These are phyloP conservation scores for Lagenaria siceraria DNA, from an alignment of 306 rosid genomes.

Conservation along the genomic window DNA sequence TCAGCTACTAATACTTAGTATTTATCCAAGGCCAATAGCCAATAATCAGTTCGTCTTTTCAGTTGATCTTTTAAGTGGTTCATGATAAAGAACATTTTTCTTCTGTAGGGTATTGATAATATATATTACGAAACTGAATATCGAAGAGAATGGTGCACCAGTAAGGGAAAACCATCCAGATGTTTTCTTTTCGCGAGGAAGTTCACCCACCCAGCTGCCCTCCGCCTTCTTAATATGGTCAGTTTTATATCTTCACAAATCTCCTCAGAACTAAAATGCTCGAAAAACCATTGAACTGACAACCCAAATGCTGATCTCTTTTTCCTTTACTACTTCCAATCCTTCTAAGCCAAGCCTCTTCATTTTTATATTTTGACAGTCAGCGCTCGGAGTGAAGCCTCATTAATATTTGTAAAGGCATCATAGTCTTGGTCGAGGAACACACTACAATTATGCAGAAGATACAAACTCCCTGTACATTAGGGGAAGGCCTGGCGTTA, in stretches of 20 bases:
- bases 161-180: conserved; percentile 72
- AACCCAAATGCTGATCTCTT: not conserved
- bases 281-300: not conserved
- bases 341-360: not conserved
- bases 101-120: conserved; percentile 71
- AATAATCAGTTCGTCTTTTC: not conserved
- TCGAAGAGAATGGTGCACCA: conserved; percentile 91
- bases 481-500: not conserved
- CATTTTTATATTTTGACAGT: conserved; percentile 8
- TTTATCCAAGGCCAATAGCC: not conserved
- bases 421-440: not conserved
- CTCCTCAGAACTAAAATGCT: not conserved
- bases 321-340: not conserved
- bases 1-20: not conserved
- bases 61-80: not conserved
- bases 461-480: not conserved
- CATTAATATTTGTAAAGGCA: not conserved
- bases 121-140: conserved; percentile 88
- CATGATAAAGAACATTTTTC: not conserved
- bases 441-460: not conserved
- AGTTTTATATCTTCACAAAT: conserved; percentile 4
- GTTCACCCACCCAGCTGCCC: conserved; percentile 88
- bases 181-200: conserved; percentile 95
- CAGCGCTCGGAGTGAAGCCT: conserved; percentile 10
- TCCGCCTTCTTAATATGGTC: conserved; percentile 80